These are phyloP conservation scores for Aspergillus sclerotialis DNA, from an alignment of 2,329 filamentous ascomycete genomes.

Conservation along the genomic window DNA sequence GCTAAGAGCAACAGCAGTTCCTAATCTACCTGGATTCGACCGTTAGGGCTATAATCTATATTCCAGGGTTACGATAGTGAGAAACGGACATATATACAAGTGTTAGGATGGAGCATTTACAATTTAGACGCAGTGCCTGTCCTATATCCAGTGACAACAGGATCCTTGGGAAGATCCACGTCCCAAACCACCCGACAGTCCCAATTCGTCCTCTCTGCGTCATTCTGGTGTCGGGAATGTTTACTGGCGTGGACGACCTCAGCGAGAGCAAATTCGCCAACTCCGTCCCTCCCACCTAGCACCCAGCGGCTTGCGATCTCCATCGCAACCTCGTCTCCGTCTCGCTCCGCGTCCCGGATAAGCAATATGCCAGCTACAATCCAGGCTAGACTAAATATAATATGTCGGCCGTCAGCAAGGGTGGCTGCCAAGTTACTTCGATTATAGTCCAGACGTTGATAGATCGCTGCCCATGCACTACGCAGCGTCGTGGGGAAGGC, in stretches of 20 bases:
- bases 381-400: constrained; percentile 30
- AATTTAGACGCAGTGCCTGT: too few species aligned
- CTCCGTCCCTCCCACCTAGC: constrained; percentile 17
- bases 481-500: constrained; percentile 9
- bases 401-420: constrained; percentile 20
- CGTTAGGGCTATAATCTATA: too few species aligned
- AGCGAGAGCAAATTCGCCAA: too few species aligned
- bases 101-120: too few species aligned
- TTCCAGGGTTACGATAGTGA: too few species aligned
- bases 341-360: constrained; percentile 31
- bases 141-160: too few species aligned
- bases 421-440: constrained; percentile 3
- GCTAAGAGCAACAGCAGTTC: too few species aligned
- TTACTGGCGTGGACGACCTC: too few species aligned
- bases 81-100: too few species aligned
- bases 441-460: constrained; percentile 4
- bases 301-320: constrained; percentile 34
- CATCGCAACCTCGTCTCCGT: constrained; percentile 21
- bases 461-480: constrained; percentile 1
- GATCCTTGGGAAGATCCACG: constrained; percentile 17
- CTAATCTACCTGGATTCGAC: too few species aligned
- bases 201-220: too few species aligned
- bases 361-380: constrained; percentile 29
- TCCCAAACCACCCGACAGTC: constrained; percentile 27
- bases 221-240: too few species aligned